phyloP scores from a whole-genome alignment of 192 early-diverging fungal genomes.

The Backusella morwellensis region DNA sequence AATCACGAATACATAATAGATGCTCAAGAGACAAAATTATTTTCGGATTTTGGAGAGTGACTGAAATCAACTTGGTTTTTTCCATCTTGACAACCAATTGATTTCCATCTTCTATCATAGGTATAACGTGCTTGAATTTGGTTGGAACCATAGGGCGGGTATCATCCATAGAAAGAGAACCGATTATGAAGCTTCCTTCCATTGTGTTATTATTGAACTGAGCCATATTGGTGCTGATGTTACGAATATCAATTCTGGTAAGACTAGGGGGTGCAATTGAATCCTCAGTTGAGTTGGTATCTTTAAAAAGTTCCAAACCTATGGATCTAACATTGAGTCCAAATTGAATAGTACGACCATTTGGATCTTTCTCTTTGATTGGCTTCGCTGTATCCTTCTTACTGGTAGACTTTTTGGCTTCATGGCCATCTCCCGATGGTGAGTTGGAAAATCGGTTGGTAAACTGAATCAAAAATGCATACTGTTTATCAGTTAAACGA shows the following conservation, averaged over 20 bases:
- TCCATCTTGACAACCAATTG: constrained; percentile 50
- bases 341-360: constrained; percentile 19
- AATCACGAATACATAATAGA: constrained; percentile 62
- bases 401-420: background rate
- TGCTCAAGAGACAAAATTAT: constrained; percentile 75
- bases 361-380: background rate
- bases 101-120: constrained; percentile 52
- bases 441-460: constrained; percentile 47
- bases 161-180: constrained; percentile 74
- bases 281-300: constrained; percentile 51
- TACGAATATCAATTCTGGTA: constrained; percentile 45
- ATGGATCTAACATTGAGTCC: constrained; percentile 72
- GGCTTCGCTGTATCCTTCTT: background rate
- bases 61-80: constrained; percentile 52
- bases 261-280: constrained; percentile 50
- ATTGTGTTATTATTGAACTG: constrained; percentile 58
- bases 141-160: constrained; percentile 71
- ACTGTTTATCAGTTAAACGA: constrained; percentile 79
- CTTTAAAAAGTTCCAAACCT: constrained; percentile 72
- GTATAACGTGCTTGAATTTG: constrained; percentile 83
- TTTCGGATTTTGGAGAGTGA: constrained; percentile 66
- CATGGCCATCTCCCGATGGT: constrained; percentile 14
- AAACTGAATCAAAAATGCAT: constrained; percentile 71
- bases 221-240: constrained; percentile 52
- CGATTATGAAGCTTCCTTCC: constrained; percentile 66